Percentiles rank a stretch among this genome's conserved stretches.
phyloP scores from a whole-genome alignment of 78 protist species.

The Cavenderia fasciculata region DNA sequence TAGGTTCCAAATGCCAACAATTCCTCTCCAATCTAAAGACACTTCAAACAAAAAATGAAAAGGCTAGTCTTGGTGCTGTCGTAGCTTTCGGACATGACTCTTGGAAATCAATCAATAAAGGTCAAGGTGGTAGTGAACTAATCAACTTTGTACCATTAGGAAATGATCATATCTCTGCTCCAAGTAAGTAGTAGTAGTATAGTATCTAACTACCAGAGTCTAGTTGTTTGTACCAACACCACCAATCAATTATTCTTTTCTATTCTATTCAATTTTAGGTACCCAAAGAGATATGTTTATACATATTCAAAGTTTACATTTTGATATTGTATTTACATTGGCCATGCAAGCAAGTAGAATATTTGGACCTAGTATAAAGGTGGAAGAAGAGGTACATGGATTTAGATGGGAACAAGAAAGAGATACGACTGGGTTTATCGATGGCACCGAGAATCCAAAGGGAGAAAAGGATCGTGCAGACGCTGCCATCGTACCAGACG shows the following conservation, averaged over 20 bases:
- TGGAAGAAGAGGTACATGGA: constrained; percentile 39
- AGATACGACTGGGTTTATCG: constrained; percentile 14
- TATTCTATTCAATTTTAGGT: too few relatives aligned
- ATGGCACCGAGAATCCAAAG: constrained; percentile 61
- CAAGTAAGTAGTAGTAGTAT: too few relatives aligned
- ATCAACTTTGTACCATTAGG: too few relatives aligned
- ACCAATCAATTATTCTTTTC: too few relatives aligned
- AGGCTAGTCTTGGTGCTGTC: constrained; percentile 1
- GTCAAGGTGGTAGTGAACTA: too few relatives aligned
- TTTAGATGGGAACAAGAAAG: constrained; percentile 49
- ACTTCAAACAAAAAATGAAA: neutral
- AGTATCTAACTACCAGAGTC: too few relatives aligned
- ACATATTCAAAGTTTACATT: constrained; percentile 12
- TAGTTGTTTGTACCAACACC: constrained; percentile 21
- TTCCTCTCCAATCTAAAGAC: neutral
- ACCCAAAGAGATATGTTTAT: constrained; percentile 38
- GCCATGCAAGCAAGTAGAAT: neutral
- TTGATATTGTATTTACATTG: constrained; percentile 7
- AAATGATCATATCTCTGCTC: too few relatives aligned
- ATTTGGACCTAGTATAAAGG: neutral
- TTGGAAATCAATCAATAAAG: too few relatives aligned
- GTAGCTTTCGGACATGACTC: constrained; percentile 12
- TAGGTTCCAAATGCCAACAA: neutral
- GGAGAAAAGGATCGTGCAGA: constrained; percentile 24
- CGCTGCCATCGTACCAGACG: too few relatives aligned